A percentile compares a stretch with the other conserved stretches of the same genome.
These are phyloP conservation scores for Pseudogymnoascus sp. DNA, from an alignment of 2,329 filamentous ascomycete genomes.

Conservation along the genomic window DNA sequence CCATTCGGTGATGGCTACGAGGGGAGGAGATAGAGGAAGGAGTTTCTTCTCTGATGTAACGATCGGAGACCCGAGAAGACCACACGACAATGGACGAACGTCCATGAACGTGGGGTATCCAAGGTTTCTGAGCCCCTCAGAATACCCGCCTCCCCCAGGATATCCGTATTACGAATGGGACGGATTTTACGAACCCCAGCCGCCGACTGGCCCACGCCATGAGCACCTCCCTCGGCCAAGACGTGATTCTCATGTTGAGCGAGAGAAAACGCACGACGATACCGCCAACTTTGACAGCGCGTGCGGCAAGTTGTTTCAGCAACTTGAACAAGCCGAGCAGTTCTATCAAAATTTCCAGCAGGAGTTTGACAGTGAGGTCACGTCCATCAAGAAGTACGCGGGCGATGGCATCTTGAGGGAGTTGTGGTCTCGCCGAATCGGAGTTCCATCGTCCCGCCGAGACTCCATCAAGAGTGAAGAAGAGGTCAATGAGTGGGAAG, in stretches of 20 bases:
- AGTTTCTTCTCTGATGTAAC: background rate
- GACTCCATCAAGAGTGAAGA: slow-evolving; percentile 7
- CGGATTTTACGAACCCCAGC: background rate
- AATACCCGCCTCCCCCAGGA: background rate
- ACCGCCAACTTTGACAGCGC: background rate
- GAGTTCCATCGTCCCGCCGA: slow-evolving; percentile 13
- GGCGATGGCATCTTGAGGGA: slow-evolving; percentile 12
- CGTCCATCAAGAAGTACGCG: slow-evolving; percentile 16
- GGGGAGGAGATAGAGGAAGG: background rate
- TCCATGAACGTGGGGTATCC: background rate
- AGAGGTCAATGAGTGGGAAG: background rate
- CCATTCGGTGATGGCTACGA: background rate
- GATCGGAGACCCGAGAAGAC: background rate
- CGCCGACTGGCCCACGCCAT: background rate
- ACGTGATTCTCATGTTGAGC: background rate
- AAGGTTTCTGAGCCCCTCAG: background rate
- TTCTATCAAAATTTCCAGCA: slow-evolving; percentile 20
- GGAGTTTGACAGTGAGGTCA: slow-evolving; percentile 18
- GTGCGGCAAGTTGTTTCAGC: slow-evolving; percentile 12
- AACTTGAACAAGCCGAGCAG: slow-evolving; percentile 17
- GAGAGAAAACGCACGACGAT: background rate
- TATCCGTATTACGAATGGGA: background rate
- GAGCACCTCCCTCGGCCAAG: background rate
- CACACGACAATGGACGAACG: background rate
- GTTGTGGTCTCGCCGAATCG: slow-evolving; percentile 18